phyloP scores from a whole-genome alignment of 805 yeast species.

The Wickerhamomyces sydowiorum region DNA sequence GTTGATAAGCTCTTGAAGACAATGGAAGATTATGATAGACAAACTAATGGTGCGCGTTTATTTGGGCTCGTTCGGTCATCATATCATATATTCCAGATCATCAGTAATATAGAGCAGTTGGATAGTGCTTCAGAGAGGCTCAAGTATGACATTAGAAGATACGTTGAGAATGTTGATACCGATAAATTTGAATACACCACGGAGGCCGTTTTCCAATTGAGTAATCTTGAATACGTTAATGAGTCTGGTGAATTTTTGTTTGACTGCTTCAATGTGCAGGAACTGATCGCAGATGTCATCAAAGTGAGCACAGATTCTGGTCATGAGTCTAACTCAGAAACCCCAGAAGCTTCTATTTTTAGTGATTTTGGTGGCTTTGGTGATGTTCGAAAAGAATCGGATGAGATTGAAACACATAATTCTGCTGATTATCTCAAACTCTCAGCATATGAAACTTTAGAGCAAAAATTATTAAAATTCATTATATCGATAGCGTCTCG shows the following conservation, averaged over 20 bases:
- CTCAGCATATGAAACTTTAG: slow-evolving; percentile 3
- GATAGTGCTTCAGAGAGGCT: slow-evolving; percentile 13
- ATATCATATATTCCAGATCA: not conserved
- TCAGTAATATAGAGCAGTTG: not conserved
- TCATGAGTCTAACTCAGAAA: not conserved
- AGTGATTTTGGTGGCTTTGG: slow-evolving; percentile 20
- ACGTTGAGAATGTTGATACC: slow-evolving; percentile 6
- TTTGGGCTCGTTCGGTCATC: slow-evolving; percentile 1
- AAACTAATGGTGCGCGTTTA: not conserved
- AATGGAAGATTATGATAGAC: slow-evolving; percentile 3
- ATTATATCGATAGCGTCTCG: slow-evolving; percentile 4
- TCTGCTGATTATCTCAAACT: slow-evolving; percentile 6
- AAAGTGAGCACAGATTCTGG: not conserved
- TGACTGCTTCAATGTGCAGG: slow-evolving; percentile 8
- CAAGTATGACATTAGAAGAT: slow-evolving; percentile 11
- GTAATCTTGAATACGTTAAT: slow-evolving; percentile 3
- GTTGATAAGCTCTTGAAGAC: slow-evolving; percentile 4
- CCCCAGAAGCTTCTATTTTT: not conserved
- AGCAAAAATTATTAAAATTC: slow-evolving; percentile 7
- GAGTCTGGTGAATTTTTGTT: slow-evolving; percentile 13
- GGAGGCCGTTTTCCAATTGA: slow-evolving; percentile 3
- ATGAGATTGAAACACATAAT: not conserved
- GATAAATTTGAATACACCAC: not conserved
- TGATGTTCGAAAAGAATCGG: slow-evolving; percentile 13
- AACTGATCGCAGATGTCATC: not conserved